Conservation (phyloP, 2,329 filamentous ascomycete genomes). For the Niveomyces coronatus region DNA sequence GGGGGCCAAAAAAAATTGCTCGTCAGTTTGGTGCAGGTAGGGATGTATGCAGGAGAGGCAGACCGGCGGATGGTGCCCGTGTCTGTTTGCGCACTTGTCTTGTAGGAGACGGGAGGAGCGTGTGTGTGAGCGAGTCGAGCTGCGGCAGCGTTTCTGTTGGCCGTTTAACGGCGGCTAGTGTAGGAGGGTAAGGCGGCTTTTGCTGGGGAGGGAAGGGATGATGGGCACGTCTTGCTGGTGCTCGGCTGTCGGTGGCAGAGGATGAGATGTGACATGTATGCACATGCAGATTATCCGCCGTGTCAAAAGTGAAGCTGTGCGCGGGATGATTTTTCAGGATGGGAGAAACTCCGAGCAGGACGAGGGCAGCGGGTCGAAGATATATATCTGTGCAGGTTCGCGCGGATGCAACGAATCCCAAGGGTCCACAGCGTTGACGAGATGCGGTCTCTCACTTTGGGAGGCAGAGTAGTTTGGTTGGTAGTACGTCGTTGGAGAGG, state of each 20-base stretch:
- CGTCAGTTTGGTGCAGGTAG: too few species aligned
- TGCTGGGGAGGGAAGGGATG: background rate
- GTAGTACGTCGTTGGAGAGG: background rate
- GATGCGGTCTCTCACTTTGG: background rate
- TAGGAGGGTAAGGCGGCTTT: too few species aligned
- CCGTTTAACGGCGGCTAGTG: slow-evolving; percentile 6
- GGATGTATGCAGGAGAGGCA: slow-evolving; percentile 6
- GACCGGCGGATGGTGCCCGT: too few species aligned
- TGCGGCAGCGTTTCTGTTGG: slow-evolving; percentile 8
- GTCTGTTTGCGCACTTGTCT: too few species aligned
- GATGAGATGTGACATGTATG: background rate
- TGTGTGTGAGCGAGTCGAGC: slow-evolving; percentile 6
- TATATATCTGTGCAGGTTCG: slow-evolving; percentile 6
- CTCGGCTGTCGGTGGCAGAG: slow-evolving; percentile 2
- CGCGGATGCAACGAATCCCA: slow-evolving; percentile 5
- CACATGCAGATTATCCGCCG: background rate
- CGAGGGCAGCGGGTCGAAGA: slow-evolving; percentile 5
- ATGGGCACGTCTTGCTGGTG: slow-evolving; percentile 6
- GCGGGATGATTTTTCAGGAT: slow-evolving; percentile 1
- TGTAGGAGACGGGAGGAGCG: too few species aligned
- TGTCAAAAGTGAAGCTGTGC: background rate
- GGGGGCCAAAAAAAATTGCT: slow-evolving; percentile 6
- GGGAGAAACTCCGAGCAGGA: background rate
- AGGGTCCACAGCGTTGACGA: slow-evolving; percentile 8
- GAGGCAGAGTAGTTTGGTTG: background rate